Evolutionary conservation across 345 rosid species (phyloP).

Genomic region (Populus alba): DNA sequence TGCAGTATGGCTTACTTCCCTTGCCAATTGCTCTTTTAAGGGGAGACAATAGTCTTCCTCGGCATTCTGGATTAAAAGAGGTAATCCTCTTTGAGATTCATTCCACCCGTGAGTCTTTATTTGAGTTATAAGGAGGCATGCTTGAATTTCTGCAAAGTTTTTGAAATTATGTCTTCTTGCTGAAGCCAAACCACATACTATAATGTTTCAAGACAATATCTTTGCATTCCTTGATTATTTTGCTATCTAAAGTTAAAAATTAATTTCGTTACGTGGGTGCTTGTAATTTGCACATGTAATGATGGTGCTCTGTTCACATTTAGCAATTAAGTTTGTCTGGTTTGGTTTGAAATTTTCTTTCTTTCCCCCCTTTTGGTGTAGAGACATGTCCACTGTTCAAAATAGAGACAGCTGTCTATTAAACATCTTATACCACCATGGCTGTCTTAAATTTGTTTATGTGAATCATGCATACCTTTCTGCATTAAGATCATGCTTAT

Average conservation of each 20-base stretch:
- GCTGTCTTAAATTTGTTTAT: background rate
- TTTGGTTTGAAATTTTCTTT: background rate
- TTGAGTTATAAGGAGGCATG: background rate
- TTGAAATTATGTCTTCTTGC: background rate
- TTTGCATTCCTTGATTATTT: background rate
- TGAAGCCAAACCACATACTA: background rate
- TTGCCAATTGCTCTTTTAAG: slow-evolving; percentile 74
- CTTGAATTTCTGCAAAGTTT: background rate
- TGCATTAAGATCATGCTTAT: background rate
- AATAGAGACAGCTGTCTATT: background rate
- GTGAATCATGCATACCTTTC: background rate
- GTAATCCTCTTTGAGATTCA: slow-evolving; percentile 31
- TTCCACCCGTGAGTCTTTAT: background rate
- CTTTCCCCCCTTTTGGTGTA: background rate
- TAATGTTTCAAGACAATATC: background rate
- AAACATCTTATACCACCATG: no score
- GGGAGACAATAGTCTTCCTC: slow-evolving; percentile 91
- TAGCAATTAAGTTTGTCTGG: background rate
- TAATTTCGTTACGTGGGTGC: background rate
- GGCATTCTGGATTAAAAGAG: slow-evolving; percentile 86
- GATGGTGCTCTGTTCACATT: background rate
- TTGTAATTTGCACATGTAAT: no score
- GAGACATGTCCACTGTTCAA: background rate
- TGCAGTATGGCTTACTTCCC: slow-evolving; percentile 80
- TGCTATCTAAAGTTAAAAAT: no score